These are phyloP conservation scores for Saturnispora mendoncae DNA, from an alignment of 805 yeast genomes.

Conservation along the genomic window DNA sequence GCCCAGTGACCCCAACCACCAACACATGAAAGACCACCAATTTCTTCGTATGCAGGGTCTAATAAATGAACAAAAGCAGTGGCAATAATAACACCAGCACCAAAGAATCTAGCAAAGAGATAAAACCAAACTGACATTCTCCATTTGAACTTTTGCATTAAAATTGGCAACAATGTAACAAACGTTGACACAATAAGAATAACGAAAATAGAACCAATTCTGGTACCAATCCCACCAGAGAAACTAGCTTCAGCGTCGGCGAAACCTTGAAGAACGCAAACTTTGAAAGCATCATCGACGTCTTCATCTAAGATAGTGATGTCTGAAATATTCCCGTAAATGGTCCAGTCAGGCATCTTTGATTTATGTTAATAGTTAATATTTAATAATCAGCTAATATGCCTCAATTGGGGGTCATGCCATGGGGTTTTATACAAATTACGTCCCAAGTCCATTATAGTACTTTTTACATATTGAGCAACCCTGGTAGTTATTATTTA, in stretches of 20 bases:
- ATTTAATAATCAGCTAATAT: neutral
- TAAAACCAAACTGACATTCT: slow-evolving; percentile 49
- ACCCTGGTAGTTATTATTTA: slow-evolving; percentile 6
- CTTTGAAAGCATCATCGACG: slow-evolving; percentile 16
- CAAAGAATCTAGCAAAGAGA: slow-evolving; percentile 58
- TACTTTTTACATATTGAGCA: slow-evolving; percentile 1
- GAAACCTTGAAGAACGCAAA: slow-evolving; percentile 18
- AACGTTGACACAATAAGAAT: slow-evolving; percentile 44
- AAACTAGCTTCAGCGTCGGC: slow-evolving; percentile 16
- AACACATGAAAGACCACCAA: slow-evolving; percentile 40
- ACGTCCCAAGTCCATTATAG: slow-evolving; percentile 2
- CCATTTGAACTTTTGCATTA: slow-evolving; percentile 44
- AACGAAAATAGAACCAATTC: slow-evolving; percentile 56
- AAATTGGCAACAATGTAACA: slow-evolving; percentile 49
- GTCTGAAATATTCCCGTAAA: slow-evolving; percentile 9
- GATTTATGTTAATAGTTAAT: neutral
- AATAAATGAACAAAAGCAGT: slow-evolving; percentile 68
- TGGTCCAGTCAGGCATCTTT: slow-evolving; percentile 13
- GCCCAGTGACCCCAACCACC: slow-evolving; percentile 52
- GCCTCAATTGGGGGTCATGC: neutral
- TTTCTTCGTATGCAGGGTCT: slow-evolving; percentile 53
- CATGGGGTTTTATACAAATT: neutral
- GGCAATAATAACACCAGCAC: slow-evolving; percentile 75
- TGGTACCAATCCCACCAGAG: slow-evolving; percentile 24
- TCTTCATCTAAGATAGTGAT: slow-evolving; percentile 11